These are phyloP conservation scores for Kwoniella sp. DNA, from an alignment of 768 basidiomycete genomes.

Conservation along the genomic window DNA sequence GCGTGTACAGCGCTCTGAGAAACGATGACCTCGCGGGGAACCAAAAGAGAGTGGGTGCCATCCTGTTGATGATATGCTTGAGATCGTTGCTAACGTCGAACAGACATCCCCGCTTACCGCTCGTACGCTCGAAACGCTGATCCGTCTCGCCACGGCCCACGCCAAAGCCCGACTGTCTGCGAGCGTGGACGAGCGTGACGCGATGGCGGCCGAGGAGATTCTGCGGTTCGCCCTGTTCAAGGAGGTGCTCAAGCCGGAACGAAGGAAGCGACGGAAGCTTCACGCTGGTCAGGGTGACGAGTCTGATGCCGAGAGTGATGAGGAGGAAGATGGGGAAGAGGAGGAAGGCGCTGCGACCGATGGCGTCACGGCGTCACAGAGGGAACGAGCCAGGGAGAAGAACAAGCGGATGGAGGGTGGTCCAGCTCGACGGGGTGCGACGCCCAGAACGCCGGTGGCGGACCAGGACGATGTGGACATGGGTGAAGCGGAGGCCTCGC, in stretches of 20 bases:
- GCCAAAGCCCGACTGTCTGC: slow-evolving; percentile 87
- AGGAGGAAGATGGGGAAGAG: slow-evolving; percentile 53
- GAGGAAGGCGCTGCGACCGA: slow-evolving; percentile 59
- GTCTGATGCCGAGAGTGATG: slow-evolving; percentile 50
- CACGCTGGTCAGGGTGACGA: slow-evolving; percentile 59
- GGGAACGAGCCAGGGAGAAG: slow-evolving; percentile 50
- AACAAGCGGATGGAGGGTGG: slow-evolving; percentile 42
- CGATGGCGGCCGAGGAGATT: slow-evolving; percentile 85
- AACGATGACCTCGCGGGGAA: slow-evolving; percentile 90
- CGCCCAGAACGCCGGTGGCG: background rate
- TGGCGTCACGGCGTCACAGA: slow-evolving; percentile 60
- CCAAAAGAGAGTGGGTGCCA: slow-evolving; percentile 69
- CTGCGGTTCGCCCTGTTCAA: slow-evolving; percentile 97
- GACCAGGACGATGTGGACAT: slow-evolving; percentile 41
- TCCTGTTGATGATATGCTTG: no score
- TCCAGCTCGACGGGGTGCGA: slow-evolving; percentile 2
- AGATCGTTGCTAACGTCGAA: no score
- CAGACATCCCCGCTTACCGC: slow-evolving; percentile 97
- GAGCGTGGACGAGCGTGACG: slow-evolving; percentile 79
- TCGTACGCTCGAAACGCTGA: slow-evolving; percentile 95
- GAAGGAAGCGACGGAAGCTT: slow-evolving; percentile 79
- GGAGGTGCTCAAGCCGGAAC: slow-evolving; percentile 79
- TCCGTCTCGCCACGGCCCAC: slow-evolving; percentile 95
- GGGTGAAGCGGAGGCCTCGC: slow-evolving; percentile 32
- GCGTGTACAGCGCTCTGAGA: slow-evolving; percentile 82